Evolutionary conservation across 495 filamentous ascomycete genomes (phyloP).

Genomic region (Penicillium turbatum): DNA sequence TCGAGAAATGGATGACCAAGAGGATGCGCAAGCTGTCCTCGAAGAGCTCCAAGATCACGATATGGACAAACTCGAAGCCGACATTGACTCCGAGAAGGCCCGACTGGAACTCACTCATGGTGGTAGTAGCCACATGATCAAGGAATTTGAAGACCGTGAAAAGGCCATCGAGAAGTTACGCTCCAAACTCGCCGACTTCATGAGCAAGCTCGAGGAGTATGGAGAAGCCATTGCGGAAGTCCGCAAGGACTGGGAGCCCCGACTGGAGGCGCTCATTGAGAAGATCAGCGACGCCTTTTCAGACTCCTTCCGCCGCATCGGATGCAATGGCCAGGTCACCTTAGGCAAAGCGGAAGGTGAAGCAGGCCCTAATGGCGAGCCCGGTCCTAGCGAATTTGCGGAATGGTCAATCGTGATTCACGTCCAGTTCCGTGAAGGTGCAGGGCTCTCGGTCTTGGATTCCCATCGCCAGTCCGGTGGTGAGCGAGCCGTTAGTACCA

Average conservation of each 20-base stretch:
- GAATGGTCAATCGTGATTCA: slow-evolving; percentile 90
- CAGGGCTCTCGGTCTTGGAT: slow-evolving; percentile 77
- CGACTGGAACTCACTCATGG: slow-evolving; percentile 76
- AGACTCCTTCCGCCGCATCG: slow-evolving; percentile 87
- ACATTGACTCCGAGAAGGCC: slow-evolving; percentile 69
- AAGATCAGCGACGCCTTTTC: slow-evolving; percentile 87
- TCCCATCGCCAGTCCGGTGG: slow-evolving; percentile 94
- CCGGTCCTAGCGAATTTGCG: slow-evolving; percentile 76
- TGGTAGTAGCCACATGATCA: slow-evolving; percentile 69
- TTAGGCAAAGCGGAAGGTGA: slow-evolving; percentile 49
- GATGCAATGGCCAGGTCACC: slow-evolving; percentile 87
- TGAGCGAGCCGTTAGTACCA: slow-evolving; percentile 92
- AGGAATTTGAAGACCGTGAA: slow-evolving; percentile 50
- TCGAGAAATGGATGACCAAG: slow-evolving; percentile 7
- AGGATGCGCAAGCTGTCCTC: slow-evolving; percentile 32
- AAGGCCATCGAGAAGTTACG: slow-evolving; percentile 37
- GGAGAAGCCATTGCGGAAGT: slow-evolving; percentile 56
- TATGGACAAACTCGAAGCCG: slow-evolving; percentile 61
- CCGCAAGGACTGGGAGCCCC: slow-evolving; percentile 71
- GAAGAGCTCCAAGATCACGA: slow-evolving; percentile 40
- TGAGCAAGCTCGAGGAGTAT: slow-evolving; percentile 45
- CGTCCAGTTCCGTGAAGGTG: slow-evolving; percentile 88
- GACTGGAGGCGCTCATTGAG: slow-evolving; percentile 68
- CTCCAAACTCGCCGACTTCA: slow-evolving; percentile 40
- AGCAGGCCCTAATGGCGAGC: slow-evolving; percentile 32